Evolutionary conservation across 441 rosid species (phyloP).

Genomic region (Lepidium campestre): DNA sequence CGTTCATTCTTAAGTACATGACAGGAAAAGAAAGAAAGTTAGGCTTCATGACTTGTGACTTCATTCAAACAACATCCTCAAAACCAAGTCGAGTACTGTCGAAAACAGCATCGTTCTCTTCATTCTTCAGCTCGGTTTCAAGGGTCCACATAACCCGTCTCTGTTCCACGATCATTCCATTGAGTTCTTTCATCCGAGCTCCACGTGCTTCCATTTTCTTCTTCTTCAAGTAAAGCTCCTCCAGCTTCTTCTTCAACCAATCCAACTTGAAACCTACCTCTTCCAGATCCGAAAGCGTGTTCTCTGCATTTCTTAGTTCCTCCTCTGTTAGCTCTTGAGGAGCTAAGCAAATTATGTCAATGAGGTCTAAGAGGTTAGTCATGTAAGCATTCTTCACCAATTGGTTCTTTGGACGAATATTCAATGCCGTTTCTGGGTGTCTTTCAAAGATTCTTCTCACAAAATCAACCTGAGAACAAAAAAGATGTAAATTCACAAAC

Average conservation of each 20-base stretch:
- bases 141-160: constrained; percentile 11
- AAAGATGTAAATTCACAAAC: background rate
- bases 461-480: constrained; percentile 14
- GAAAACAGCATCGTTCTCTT: constrained; percentile 22
- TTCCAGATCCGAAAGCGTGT: constrained; percentile 17
- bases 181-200: constrained; percentile 18
- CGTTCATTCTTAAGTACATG: background rate
- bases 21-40: background rate
- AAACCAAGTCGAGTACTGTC: constrained; percentile 23
- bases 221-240: constrained; percentile 19
- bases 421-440: background rate
- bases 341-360: constrained; percentile 13
- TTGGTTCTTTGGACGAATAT: constrained; percentile 20
- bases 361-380: background rate
- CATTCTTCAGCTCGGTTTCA: constrained; percentile 22
- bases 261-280: constrained; percentile 29
- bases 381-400: constrained; percentile 7
- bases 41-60: background rate
- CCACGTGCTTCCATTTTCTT: constrained; percentile 26
- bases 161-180: constrained; percentile 11
- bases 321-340: constrained; percentile 26
- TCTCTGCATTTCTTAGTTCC: constrained; percentile 20
- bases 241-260: constrained; percentile 27
- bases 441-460: background rate
- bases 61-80: constrained; percentile 20